Evolutionary conservation across 768 basidiomycete species (phyloP), one percentile per base, ranked within the genome.

Genomic region (Crepidotus variabilis): DNA sequence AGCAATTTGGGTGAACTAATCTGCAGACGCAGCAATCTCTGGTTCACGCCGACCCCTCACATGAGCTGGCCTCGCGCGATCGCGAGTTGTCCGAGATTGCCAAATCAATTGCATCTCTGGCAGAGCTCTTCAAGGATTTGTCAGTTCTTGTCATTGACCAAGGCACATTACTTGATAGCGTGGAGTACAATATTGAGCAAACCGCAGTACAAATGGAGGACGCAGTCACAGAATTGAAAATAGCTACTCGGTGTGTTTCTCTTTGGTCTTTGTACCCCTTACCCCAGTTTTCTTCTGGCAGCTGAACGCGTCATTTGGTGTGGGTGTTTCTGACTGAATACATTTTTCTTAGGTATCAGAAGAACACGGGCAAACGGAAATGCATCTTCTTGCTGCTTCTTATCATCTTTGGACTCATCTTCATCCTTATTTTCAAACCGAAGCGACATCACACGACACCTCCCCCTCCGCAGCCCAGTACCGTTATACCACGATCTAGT

Each of bases 101-200:
- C 2, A 87, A 89, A 62, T 94, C 90, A 20, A 99, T 99, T 63
- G 84, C 90, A 43, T 84, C 85, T 46, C 80, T 99, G 24, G 95
- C 95, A 1, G 96, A 96, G 65, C 81, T 99, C 51, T 99, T 99
- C 81, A 94, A 96, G 65, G 97, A 99, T 68, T 78, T 99, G 47
- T 90, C 90, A 13, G 81, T 82, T 34, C 83, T 99, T 54, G 93
- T 99, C 57, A 98, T 98, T 60, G 97, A 98, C 72, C 97, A 99
- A 67, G 97, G 97, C 24, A 98, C 96, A 24, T 82, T 99, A 32
- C 80, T 98, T 54, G 97, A 98, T 72, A 94, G 92, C 35, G 83
- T 98, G 55, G 97, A 99, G 72, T 99, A 93, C 74, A 99, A 99
- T 69, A 90, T 99, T 52, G 94, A 98, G 70, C 88, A 91, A 70